Evolutionary conservation across 768 basidiomycete genomes (phyloP), one percentile per base, ranked within the genome.

Genomic region (Dictyophora rubrovolvata): DNA sequence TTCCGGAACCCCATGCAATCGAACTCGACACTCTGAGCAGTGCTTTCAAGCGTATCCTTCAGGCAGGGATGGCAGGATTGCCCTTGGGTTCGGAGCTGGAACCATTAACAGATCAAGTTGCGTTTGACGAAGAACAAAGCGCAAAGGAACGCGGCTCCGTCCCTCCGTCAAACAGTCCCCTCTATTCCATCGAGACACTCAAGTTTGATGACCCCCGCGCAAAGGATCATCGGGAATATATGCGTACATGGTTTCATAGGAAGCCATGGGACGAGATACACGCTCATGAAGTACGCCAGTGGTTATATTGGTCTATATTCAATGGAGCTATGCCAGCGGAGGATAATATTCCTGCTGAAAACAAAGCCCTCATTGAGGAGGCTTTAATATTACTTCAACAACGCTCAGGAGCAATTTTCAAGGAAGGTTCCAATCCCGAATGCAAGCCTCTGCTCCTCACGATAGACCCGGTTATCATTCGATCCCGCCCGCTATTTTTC

Each of bases 281-380:
- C 48, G 75, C 74, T 17, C 72, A 79, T 42, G 81, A 91, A 67
- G 72, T 90, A 58, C 76, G 76, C 47, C 74, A 79, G 60, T 94
- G 90, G 87, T 73, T 95, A 33, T 84, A 89, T 59, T 94, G 92
- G 91, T 79, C 82, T 21, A 84, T 88, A 65, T 93, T 84, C 70
- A 86, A 86, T 66, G 74, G 78, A 5, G 75, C 82, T 42, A 73
- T 88, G 34, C 84, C 85, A 16, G 66, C 79, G 6, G 75, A 82
- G 11, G 55, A 69, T 28, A 68, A 89, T 17, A 71, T 82, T 1
- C 68, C 73, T 11, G 61, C 72, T 2, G 9, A 18, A 34, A 81
- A 81, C 53, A 74, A 71, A 28, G 69, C 67, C 7, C 75, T 80
- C 16, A 64, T 95, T n/a, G 75, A 84, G 36, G 75, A 82, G 42